Percentiles rank a stretch among this genome's conserved stretches.
These are phyloP conservation scores for Ilex paraguariensis DNA, from an alignment of 305 asterid genomes.

Conservation along the genomic window DNA sequence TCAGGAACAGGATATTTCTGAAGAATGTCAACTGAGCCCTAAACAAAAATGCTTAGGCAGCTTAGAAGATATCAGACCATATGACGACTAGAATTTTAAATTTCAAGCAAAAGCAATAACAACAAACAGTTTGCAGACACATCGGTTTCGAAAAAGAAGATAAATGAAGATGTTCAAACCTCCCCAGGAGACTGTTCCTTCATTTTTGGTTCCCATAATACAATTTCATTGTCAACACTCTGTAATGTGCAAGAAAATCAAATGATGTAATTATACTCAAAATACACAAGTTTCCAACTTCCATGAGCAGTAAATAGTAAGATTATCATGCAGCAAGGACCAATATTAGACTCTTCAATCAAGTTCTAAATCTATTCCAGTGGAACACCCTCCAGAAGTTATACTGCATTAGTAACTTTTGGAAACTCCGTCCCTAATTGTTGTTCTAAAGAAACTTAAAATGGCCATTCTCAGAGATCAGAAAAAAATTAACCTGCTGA, in stretches of 20 bases:
- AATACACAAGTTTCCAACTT: constrained; percentile 5
- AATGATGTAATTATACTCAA: constrained; percentile 6
- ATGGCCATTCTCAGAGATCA: neutral
- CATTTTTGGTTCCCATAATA: constrained; percentile 94
- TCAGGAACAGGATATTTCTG: constrained; percentile 97
- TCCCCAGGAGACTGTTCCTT: constrained; percentile 96
- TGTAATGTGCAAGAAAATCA: constrained; percentile 26
- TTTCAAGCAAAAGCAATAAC: constrained; percentile 10
- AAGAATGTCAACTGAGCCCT: constrained; percentile 92
- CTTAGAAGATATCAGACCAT: constrained; percentile 1
- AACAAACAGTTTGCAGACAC: neutral
- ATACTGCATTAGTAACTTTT: no score
- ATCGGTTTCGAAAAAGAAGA: neutral
- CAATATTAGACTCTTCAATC: no score
- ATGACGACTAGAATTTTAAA: constrained; percentile 4
- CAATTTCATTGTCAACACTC: constrained; percentile 97
- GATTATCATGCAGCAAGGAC: no score
- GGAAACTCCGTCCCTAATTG: no score
- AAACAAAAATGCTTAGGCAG: constrained; percentile 24
- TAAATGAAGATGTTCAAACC: constrained; percentile 41
- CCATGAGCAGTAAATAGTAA: neutral
- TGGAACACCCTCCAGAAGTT: no score
- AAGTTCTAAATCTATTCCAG: no score
- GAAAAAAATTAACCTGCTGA: no score
- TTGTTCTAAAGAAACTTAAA: neutral